Conservation (phyloP, 768 basidiomycete genomes). For the Pleurotus salmoneostramineus region DNA sequence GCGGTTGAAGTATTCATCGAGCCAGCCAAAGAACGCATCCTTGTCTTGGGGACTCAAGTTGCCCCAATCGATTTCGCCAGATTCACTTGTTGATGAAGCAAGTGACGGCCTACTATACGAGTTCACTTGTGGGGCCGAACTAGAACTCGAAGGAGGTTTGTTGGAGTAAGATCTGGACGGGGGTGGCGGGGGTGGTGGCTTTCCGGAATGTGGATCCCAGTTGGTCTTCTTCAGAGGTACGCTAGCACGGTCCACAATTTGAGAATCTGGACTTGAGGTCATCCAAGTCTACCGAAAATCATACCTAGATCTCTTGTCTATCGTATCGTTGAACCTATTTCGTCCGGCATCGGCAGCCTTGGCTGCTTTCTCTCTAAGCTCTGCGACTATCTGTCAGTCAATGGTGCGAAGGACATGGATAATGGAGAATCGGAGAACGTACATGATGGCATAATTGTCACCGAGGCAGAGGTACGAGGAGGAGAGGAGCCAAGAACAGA, state of each 20-base stretch:
- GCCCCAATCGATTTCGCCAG: conserved; percentile 58
- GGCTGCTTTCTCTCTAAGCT: conserved; percentile 60
- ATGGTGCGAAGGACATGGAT: neutral
- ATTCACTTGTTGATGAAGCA: conserved; percentile 9
- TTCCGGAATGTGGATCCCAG: conserved; percentile 59
- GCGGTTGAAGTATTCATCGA: conserved; percentile 75
- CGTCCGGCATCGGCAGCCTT: conserved; percentile 57
- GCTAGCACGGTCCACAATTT: conserved; percentile 22
- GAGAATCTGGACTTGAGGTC: neutral
- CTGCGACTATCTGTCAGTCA: conserved; percentile 34
- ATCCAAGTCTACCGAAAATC: neutral
- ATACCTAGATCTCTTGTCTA: conserved; percentile 52
- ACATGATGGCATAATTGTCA: neutral
- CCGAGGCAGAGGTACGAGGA: neutral
- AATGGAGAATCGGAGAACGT: neutral
- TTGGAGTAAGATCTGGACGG: conserved; percentile 12
- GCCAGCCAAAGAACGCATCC: conserved; percentile 69
- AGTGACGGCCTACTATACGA: conserved; percentile 20
- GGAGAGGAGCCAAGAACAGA: neutral
- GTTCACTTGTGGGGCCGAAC: conserved; percentile 27
- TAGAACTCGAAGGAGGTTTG: conserved; percentile 13
- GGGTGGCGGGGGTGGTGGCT: conserved; percentile 41
- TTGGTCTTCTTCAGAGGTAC: conserved; percentile 56
- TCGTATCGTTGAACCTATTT: conserved; percentile 47
- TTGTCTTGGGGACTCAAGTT: conserved; percentile 68